Base-by-base conservation (phyloP, 1,139 yeast genomes). In the Yamadazyma mexicana region DNA sequence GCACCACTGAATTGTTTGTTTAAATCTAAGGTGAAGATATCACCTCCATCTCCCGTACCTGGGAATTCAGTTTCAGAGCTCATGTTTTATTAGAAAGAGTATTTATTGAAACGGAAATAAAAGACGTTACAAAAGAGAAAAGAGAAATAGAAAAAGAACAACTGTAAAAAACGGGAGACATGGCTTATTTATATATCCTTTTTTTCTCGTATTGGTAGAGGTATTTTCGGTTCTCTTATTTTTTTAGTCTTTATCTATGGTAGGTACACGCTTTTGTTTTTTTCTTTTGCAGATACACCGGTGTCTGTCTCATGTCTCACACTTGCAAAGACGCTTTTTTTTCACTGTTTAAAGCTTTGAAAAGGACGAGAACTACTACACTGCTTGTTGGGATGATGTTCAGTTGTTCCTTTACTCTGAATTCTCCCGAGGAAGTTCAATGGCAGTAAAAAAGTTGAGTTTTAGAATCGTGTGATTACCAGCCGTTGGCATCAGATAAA, bases 31-130 rank as follows among this genome's bases (percentile, higher is more conserved):
- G 78, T 75, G 58, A 86, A 69, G 31, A 88, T 80, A 65, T 88
- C 81, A 48, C 95, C 96, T 46, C 95, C 96, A 43, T 87, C 78
- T 35, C 84, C 84, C 15, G 67, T 62, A 36, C 72, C 81, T 18
- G 84, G 46, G 36, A 49, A 49, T n/a, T 42, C 52, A 5, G 51
- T 46, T 25, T 31, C 43, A 18, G 38, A 24, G 46, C 49, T 46
- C 52, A 47, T 48, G 2, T n/a, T 43, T 6, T 6, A 3, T 6
- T 14, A 10, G 11, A 31, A 18, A 31, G 16, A 16, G n/a, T n/a
- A n/a, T 30, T 22, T 11, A 8, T 20, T 30, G 17, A 31, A 16
- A 16, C 14, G 20, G 20, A 12, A 26, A 26, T 12, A 26, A 26
- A 12, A 26, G 7, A 12, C 10, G 17, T 10, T 10, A 26, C 4